These are phyloP conservation scores for Leccinum boreale DNA, from an alignment of 768 basidiomycete genomes.

Conservation along the genomic window DNA sequence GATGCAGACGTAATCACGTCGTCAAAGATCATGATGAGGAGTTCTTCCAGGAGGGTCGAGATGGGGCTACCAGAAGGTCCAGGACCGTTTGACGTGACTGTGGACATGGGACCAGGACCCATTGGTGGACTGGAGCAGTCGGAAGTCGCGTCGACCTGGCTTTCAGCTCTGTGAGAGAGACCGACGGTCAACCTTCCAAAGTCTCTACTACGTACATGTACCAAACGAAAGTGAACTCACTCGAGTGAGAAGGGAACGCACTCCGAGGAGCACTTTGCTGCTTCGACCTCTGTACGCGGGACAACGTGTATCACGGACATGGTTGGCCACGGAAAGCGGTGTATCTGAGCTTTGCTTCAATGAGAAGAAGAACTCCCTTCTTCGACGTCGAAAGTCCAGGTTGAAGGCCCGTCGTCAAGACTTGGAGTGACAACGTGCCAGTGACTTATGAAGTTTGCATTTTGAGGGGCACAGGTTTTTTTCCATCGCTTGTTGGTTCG, in stretches of 20 bases:
- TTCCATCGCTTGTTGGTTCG: background rate
- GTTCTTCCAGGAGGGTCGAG: constrained; percentile 13
- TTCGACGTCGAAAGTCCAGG: background rate
- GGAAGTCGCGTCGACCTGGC: background rate
- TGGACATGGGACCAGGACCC: background rate
- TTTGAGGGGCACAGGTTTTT: background rate
- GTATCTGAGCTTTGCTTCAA: background rate
- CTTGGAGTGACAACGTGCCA: too few species aligned
- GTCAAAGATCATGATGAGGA: constrained; percentile 21
- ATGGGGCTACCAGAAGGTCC: constrained; percentile 3
- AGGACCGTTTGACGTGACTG: background rate
- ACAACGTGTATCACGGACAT: background rate
- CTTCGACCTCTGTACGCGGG: background rate
- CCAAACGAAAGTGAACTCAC: constrained; percentile 3
- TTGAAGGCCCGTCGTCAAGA: too few species aligned
- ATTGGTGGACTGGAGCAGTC: background rate
- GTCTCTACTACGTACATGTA: background rate
- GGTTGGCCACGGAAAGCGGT: background rate
- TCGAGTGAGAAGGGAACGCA: background rate
- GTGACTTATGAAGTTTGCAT: background rate
- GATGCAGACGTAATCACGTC: constrained; percentile 14
- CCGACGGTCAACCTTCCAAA: background rate
- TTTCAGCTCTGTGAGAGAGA: background rate
- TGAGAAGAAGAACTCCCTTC: background rate
- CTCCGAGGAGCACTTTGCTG: background rate